phyloP scores from a whole-genome alignment of 2,329 filamentous ascomycete genomes.

The Claviceps citrina region DNA sequence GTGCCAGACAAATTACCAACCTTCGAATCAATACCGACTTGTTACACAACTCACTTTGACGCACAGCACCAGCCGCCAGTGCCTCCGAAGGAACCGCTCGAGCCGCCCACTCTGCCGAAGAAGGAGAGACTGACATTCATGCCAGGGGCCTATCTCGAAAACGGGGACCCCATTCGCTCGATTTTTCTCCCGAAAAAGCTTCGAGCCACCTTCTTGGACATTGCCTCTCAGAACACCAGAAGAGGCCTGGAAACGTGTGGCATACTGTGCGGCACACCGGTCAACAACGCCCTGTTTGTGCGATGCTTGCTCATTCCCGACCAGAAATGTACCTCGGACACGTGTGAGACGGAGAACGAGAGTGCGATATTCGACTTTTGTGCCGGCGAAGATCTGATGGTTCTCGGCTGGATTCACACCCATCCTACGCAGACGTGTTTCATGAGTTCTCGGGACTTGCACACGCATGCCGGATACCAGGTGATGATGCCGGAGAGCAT shows the following conservation, averaged over 20 bases:
- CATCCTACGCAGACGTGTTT: slow-evolving; percentile 95
- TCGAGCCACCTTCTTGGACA: slow-evolving; percentile 55
- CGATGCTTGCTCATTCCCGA: slow-evolving; percentile 79
- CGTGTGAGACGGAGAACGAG: slow-evolving; percentile 87
- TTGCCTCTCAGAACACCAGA: slow-evolving; percentile 62
- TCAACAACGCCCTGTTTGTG: slow-evolving; percentile 89
- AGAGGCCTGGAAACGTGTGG: slow-evolving; percentile 86
- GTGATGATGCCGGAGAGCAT: slow-evolving; percentile 94
- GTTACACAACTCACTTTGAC: slow-evolving; percentile 1
- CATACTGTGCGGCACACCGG: slow-evolving; percentile 76
- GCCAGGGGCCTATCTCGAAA: slow-evolving; percentile 80
- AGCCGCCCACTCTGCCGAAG: slow-evolving; percentile 19
- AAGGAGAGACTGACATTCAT: slow-evolving; percentile 48
- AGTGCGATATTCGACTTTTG: slow-evolving; percentile 77
- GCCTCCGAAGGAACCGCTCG: slow-evolving; percentile 16
- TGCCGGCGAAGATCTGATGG: slow-evolving; percentile 65
- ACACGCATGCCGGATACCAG: slow-evolving; percentile 89
- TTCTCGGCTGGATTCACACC: slow-evolving; percentile 95
- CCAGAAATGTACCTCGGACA: slow-evolving; percentile 79
- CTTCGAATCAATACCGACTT: slow-evolving; percentile 6
- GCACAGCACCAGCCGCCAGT: slow-evolving; percentile 9
- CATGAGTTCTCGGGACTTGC: slow-evolving; percentile 85
- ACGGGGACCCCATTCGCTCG: slow-evolving; percentile 70
- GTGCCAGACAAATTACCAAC: slow-evolving; percentile 17
- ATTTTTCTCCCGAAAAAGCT: slow-evolving; percentile 72